These are phyloP conservation scores for Coniochaeta sp. DNA, from an alignment of 2,329 filamentous ascomycete genomes.

Conservation along the genomic window DNA sequence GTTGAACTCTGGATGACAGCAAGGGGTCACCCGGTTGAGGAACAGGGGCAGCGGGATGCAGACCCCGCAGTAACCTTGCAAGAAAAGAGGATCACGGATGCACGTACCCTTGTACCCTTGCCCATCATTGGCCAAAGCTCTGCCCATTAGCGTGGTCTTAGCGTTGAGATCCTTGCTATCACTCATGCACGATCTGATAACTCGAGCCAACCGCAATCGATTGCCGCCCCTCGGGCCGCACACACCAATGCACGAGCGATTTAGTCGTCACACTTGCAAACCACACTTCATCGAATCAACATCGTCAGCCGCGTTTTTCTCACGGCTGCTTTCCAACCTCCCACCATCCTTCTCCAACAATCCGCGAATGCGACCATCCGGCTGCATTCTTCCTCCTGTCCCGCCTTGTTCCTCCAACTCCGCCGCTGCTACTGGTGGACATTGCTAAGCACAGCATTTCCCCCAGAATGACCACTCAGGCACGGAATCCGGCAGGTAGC, in stretches of 20 bases:
- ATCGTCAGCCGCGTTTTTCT: slow-evolving; percentile 11
- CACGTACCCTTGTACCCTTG: slow-evolving; percentile 10
- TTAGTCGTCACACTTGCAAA: slow-evolving; percentile 33
- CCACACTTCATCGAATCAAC: slow-evolving; percentile 25
- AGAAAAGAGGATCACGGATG: neutral
- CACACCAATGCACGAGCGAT: slow-evolving; percentile 34
- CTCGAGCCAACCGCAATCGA: slow-evolving; percentile 33
- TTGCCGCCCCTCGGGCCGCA: slow-evolving; percentile 35
- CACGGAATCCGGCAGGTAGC: neutral
- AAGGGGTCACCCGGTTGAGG: neutral
- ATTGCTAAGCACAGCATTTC: neutral
- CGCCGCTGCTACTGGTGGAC: neutral
- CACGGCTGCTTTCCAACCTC: slow-evolving; percentile 6
- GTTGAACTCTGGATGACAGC: neutral
- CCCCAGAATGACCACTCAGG: neutral
- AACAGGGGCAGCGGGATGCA: neutral
- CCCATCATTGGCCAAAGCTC: slow-evolving; percentile 20
- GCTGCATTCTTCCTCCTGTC: neutral
- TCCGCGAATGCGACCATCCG: neutral
- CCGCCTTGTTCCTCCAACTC: neutral
- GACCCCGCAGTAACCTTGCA: neutral
- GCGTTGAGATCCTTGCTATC: slow-evolving; percentile 15
- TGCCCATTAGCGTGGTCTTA: slow-evolving; percentile 11
- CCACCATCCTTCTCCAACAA: neutral
- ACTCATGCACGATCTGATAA: slow-evolving; percentile 22